Conservation (phyloP, 1,139 yeast genomes). For the Arxiozyma slooffiae region DNA sequence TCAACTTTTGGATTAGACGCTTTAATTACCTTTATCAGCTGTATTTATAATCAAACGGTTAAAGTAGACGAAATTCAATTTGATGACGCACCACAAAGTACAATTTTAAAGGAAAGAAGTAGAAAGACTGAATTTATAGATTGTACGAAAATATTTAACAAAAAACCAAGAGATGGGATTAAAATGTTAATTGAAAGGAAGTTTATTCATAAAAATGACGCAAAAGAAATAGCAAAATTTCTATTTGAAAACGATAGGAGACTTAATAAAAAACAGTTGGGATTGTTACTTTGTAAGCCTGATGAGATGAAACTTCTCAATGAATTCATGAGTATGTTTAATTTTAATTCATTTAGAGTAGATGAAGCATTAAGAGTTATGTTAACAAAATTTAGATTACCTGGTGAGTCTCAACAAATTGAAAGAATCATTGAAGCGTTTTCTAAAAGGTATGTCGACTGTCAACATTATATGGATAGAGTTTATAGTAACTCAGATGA, state of each 20-base stretch:
- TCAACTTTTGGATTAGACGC: constrained; percentile 96
- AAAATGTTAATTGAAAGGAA: constrained; percentile 50
- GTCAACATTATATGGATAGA: constrained; percentile 36
- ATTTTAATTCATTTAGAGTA: constrained; percentile 69
- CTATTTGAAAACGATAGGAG: constrained; percentile 70
- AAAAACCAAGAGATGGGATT: constrained; percentile 69
- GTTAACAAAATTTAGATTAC: constrained; percentile 76
- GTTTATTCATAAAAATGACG: constrained; percentile 49
- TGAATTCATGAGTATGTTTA: constrained; percentile 60
- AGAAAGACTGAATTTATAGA: constrained; percentile 62
- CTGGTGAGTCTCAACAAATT: constrained; percentile 96
- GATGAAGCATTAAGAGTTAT: constrained; percentile 87
- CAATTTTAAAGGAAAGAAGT: constrained; percentile 36
- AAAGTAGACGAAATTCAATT: constrained; percentile 1
- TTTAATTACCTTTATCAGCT: constrained; percentile 55
- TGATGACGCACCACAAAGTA: constrained; percentile 26
- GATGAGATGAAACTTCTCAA: constrained; percentile 50
- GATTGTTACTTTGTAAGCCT: constrained; percentile 77
- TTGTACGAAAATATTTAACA: constrained; percentile 66
- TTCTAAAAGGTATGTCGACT: constrained; percentile 65
- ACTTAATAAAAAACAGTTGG: constrained; percentile 76
- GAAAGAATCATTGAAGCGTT: constrained; percentile 84
- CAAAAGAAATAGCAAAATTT: constrained; percentile 64
- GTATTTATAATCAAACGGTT: constrained; percentile 48
- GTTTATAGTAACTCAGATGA: constrained; percentile 18